phyloP scores from a whole-genome alignment of 2,329 filamentous ascomycete genomes.

The Fusarium fracticaudum region DNA sequence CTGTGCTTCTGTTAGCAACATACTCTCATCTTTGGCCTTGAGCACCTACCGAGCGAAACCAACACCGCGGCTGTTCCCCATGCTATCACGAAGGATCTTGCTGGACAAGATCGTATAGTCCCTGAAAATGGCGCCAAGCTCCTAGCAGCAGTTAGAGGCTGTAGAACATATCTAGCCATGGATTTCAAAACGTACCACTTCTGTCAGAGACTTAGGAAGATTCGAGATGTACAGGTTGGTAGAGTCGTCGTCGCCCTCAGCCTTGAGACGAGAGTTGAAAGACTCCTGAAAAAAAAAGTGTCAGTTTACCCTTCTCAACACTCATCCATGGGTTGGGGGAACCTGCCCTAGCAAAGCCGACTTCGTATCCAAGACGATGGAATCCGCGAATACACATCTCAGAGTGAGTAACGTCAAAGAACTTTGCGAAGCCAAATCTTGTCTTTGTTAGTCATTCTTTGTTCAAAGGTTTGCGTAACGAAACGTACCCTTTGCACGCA shows the following conservation, averaged over 20 bases:
- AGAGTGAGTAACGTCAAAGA: slow-evolving; percentile 85
- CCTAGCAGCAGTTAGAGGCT: slow-evolving; percentile 55
- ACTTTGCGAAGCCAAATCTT: slow-evolving; percentile 98
- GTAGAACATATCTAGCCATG: not conserved
- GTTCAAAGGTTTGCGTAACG: not conserved
- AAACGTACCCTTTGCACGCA: slow-evolving; percentile 90
- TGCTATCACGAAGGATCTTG: slow-evolving; percentile 91
- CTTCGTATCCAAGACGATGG: slow-evolving; percentile 93
- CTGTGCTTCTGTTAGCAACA: slow-evolving; percentile 57
- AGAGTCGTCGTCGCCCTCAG: slow-evolving; percentile 86
- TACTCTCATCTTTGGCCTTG: not conserved
- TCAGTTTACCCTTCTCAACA: not conserved
- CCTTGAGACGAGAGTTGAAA: slow-evolving; percentile 97
- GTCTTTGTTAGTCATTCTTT: slow-evolving; percentile 11
- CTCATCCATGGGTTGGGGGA: not conserved
- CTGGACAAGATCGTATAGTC: slow-evolving; percentile 88
- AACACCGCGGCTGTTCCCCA: slow-evolving; percentile 94
- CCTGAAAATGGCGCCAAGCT: slow-evolving; percentile 80
- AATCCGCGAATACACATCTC: slow-evolving; percentile 97
- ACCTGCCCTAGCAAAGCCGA: slow-evolving; percentile 90
- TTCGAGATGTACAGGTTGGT: slow-evolving; percentile 99
- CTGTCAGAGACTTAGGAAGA: slow-evolving; percentile 89
- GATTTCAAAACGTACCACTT: slow-evolving; percentile 71
- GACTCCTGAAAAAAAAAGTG: slow-evolving; percentile 73
- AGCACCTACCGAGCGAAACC: slow-evolving; percentile 88